These are phyloP conservation scores for Pythium dissimile DNA, from an alignment of 352 stramenopile genomes.

Conservation along the genomic window DNA sequence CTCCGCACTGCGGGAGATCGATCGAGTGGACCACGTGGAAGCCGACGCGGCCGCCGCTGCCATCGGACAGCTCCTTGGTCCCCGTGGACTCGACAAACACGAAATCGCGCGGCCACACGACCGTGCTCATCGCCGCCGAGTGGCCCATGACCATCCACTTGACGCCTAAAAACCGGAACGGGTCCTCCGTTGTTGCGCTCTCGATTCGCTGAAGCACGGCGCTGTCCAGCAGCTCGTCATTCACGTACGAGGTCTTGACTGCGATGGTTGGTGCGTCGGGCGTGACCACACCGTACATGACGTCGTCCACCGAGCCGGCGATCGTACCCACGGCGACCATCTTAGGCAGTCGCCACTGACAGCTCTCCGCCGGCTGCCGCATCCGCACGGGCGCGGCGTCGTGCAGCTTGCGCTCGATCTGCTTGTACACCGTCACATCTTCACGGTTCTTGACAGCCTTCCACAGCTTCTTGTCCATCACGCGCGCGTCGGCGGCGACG, in stretches of 20 bases:
- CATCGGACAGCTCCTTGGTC: slow-evolving; percentile 23
- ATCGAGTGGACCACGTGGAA: slow-evolving; percentile 38
- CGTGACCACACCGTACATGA: slow-evolving; percentile 52
- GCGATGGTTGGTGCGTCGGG: slow-evolving; percentile 26
- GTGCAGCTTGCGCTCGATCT: slow-evolving; percentile 1
- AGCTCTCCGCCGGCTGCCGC: slow-evolving; percentile 19
- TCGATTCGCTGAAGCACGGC: slow-evolving; percentile 42
- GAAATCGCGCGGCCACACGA: slow-evolving; percentile 37
- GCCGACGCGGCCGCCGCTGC: slow-evolving; percentile 35
- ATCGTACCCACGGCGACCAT: slow-evolving; percentile 49
- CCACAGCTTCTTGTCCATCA: slow-evolving; percentile 33
- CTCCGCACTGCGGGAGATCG: slow-evolving; percentile 16
- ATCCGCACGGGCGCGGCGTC: slow-evolving; percentile 1
- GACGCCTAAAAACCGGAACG: slow-evolving; percentile 19
- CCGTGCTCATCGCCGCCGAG: neutral
- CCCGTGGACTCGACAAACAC: slow-evolving; percentile 45
- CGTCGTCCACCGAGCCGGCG: slow-evolving; percentile 48
- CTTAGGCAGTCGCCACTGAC: slow-evolving; percentile 35
- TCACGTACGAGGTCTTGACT: slow-evolving; percentile 28
- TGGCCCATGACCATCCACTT: slow-evolving; percentile 22
- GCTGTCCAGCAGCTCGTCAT: slow-evolving; percentile 22
- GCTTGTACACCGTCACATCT: slow-evolving; percentile 31
- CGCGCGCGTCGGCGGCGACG: slow-evolving; percentile 28
- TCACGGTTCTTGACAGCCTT: slow-evolving; percentile 35
- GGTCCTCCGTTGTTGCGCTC: slow-evolving; percentile 24